A percentile compares a stretch with the other conserved stretches of the same genome.
phyloP scores from a whole-genome alignment of 1,284 basidiomycete genomes.

The Exobasidium rhododendri region DNA sequence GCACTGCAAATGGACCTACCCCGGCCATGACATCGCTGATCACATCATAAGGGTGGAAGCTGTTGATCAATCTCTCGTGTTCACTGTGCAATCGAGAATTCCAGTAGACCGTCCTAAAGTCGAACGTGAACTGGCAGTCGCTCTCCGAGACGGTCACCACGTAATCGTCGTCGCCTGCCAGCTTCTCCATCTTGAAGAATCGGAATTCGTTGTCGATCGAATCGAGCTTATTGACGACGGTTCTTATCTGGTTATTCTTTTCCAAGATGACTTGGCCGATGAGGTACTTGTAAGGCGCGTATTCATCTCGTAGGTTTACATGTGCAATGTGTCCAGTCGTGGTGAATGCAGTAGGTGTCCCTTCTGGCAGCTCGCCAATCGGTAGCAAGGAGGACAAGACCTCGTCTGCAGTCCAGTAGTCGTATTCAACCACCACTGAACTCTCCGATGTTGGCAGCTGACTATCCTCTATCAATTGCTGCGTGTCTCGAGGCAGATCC shows the following conservation, averaged over 20 bases:
- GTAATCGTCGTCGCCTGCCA: slow-evolving; percentile 84
- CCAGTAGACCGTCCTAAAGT: slow-evolving; percentile 96
- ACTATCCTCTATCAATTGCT: background rate
- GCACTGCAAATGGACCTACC: slow-evolving; percentile 92
- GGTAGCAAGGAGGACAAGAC: slow-evolving; percentile 77
- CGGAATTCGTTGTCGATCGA: slow-evolving; percentile 82
- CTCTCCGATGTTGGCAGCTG: background rate
- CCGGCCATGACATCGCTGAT: slow-evolving; percentile 94
- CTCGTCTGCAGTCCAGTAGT: slow-evolving; percentile 82
- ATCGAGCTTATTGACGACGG: slow-evolving; percentile 94
- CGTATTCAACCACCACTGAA: slow-evolving; percentile 64
- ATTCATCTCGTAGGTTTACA: slow-evolving; percentile 84
- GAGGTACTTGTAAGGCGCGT: slow-evolving; percentile 81
- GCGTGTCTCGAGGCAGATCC: background rate
- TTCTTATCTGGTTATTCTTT: slow-evolving; percentile 67
- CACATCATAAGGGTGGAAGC: slow-evolving; percentile 64
- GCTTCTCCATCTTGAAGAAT: slow-evolving; percentile 93
- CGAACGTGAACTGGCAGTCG: slow-evolving; percentile 82
- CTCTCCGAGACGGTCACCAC: slow-evolving; percentile 62
- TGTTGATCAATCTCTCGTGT: slow-evolving; percentile 77
- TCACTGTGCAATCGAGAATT: slow-evolving; percentile 91
- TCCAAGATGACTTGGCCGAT: slow-evolving; percentile 78
- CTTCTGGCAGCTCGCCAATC: slow-evolving; percentile 65
- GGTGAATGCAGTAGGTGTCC: slow-evolving; percentile 81
- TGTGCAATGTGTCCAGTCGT: slow-evolving; percentile 85